Conservation (phyloP, 2,329 filamentous ascomycete species). For the Phyllosticta citrichinensis region DNA sequence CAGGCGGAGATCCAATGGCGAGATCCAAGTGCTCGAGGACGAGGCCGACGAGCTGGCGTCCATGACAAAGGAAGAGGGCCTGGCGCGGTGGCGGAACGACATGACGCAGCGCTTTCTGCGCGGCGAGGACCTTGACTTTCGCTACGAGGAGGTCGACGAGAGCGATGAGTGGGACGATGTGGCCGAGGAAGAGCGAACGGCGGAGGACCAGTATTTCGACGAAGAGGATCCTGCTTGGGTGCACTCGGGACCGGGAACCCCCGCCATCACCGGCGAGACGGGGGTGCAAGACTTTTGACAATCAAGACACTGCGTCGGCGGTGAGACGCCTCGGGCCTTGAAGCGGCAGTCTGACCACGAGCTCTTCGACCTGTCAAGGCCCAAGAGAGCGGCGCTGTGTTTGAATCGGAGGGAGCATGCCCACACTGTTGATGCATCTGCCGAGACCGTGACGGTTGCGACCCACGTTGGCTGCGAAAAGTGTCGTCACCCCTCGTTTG, state of each 20-base stretch:
- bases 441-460: constrained; percentile 7
- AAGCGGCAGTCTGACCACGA: not conserved
- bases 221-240: constrained; percentile 64
- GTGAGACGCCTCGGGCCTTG: not conserved
- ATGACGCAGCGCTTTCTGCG: constrained; percentile 65
- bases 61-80: constrained; percentile 54
- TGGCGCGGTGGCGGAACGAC: constrained; percentile 58
- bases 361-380: not conserved
- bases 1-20: constrained; percentile 41
- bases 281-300: constrained; percentile 39
- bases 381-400: constrained; percentile 1
- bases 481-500: constrained; percentile 7
- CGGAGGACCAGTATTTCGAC: constrained; percentile 70
- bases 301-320: not conserved
- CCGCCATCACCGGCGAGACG: constrained; percentile 35
- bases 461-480: constrained; percentile 6
- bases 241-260: constrained; percentile 22
- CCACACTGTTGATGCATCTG: not conserved
- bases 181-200: constrained; percentile 49
- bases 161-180: constrained; percentile 62
- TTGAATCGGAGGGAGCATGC: not conserved
- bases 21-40: constrained; percentile 48
- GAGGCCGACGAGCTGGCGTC: constrained; percentile 50
- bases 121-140: constrained; percentile 68
- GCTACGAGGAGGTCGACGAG: constrained; percentile 61